Evolutionary conservation across 2,329 filamentous ascomycete genomes (phyloP), one percentile per base, ranked within the genome.

Genomic region (Chaetomiaceae sp.): DNA sequence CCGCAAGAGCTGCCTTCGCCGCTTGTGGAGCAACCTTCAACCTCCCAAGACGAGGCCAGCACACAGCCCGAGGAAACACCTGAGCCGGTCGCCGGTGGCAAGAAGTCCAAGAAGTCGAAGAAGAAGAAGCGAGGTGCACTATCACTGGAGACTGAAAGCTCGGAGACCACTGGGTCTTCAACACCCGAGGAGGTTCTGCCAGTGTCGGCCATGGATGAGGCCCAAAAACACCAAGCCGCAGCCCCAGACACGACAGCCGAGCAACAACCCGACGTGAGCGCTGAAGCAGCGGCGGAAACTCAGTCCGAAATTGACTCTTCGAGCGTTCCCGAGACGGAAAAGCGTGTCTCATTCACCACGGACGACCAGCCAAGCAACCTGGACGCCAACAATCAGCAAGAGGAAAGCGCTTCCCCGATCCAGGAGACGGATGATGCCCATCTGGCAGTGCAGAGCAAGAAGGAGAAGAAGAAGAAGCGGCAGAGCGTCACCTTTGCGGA

Each of bases 81-180:
- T 6, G 54, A 43, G 17, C 17, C 50, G 17, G 49, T 4, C 5
- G 15, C 25, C 27, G 46, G 22, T 44, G 25, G 45, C 23, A 68
- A 67, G 55, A 72, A 69, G 54, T 62, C 64, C 49, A 71, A 72
- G 9, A n/a, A n/a, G n/a, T n/a, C n/a, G 65, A 65, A 66, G 15
- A 68, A 69, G 55, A 65, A 66, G 29, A 45, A 49, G 39, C 31
- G 33, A 6, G 53, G 6, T 6, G 37, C 48, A 8, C 19, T 23
- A n/a, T 12, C 36, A 9, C 14, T 31, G 17, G 52, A 47, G 17
- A 15, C 42, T 3, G 45, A 47, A 14, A 20, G 23, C n/a, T n/a
- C n/a, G 1, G 42, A 46, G 20, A 6, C 27, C 15, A 5, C 36
- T 20, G 47, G 33, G 19, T 6, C 38, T 2, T 19, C 39, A 19